Evolutionary conservation across 1,284 basidiomycete species (phyloP).

Genomic region (Athelia sp.): DNA sequence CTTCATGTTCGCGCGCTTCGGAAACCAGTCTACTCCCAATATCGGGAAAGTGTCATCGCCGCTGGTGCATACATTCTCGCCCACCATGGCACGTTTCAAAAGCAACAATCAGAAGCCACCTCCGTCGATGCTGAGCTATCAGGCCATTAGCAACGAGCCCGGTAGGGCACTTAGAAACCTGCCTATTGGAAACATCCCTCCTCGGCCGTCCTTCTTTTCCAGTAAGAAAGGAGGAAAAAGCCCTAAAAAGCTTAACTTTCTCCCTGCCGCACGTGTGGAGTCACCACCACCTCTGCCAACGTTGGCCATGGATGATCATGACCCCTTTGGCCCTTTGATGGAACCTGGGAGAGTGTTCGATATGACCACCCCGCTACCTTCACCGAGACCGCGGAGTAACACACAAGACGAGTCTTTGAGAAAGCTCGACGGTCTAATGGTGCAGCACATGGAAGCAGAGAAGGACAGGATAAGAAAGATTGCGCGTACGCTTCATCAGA

Average conservation of each 20-base stretch:
- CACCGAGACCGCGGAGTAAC: neutral
- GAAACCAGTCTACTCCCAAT: conserved; percentile 31
- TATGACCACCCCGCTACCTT: conserved; percentile 27
- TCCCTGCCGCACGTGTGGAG: neutral
- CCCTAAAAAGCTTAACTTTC: conserved; percentile 2
- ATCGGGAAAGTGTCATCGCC: conserved; percentile 23
- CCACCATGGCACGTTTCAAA: neutral
- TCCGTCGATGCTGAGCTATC: too few relatives aligned
- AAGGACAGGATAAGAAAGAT: conserved; percentile 70
- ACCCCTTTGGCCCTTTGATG: too few relatives aligned
- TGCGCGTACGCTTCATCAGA: conserved; percentile 26
- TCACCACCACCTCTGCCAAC: neutral
- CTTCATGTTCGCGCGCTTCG: conserved; percentile 34
- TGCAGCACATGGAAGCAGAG: conserved; percentile 71
- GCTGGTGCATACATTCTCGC: conserved; percentile 14
- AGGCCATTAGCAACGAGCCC: too few relatives aligned
- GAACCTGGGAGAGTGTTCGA: conserved; percentile 25
- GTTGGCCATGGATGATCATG: neutral
- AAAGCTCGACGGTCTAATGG: conserved; percentile 67
- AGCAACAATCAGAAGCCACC: conserved; percentile 28
- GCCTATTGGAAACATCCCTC: conserved; percentile 30
- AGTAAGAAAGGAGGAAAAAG: conserved; percentile 1
- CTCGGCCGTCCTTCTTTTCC: conserved; percentile 23
- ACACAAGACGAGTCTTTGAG: conserved; percentile 47
- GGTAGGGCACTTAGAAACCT: conserved; percentile 24